Evolutionary conservation across 345 rosid species (phyloP), one percentile per base, ranked within the genome.

Genomic region (Camelina hispida): DNA sequence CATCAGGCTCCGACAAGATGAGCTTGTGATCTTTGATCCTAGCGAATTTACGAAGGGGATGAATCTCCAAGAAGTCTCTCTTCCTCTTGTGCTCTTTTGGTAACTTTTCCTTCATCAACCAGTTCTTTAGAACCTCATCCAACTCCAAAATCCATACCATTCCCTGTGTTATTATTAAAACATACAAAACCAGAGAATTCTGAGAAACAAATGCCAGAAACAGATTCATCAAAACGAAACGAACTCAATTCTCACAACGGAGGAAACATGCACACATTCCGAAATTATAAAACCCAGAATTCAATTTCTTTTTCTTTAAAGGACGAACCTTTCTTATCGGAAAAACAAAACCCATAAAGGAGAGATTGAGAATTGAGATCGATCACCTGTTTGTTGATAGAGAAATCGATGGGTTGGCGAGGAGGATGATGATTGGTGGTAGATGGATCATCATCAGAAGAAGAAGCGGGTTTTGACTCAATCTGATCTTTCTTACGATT

Each of bases 111-210:
- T 73, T 74, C n/a, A 44, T 37, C 84, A 50, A 34, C 84, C 80
- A 65, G 37, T 44, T 69, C 75, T 85, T 86, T 1, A 91, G 84
- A 67, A 81, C 66, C 72, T 86, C 86, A 42, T 87, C 91, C 58
- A 88, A 30, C 71, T 92, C 96, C 62, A 95, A 65, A 86, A 95
- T 72, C 98, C 98, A 95, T 47, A 95, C 78, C 62, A 78, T 57
- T 62, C 99, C 99, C 99, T 92, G 84, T 2, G 4, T 66, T 28
- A 48, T 34, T 0, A 47, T 6, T 17, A 59, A 47, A n/a, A 25
- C 52, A 28, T 37, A 54, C 14, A 63, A 47, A 62, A 56, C 38
- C 47, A 48, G 2, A 55, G 2, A 37, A 28, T 28, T 38, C 9
- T 61, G 25, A 61, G 51, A 30, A 18, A 38, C 60, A 42, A 20